Evolutionary conservation across 768 basidiomycete species (phyloP).

Genomic region (Arthromyces matolae): DNA sequence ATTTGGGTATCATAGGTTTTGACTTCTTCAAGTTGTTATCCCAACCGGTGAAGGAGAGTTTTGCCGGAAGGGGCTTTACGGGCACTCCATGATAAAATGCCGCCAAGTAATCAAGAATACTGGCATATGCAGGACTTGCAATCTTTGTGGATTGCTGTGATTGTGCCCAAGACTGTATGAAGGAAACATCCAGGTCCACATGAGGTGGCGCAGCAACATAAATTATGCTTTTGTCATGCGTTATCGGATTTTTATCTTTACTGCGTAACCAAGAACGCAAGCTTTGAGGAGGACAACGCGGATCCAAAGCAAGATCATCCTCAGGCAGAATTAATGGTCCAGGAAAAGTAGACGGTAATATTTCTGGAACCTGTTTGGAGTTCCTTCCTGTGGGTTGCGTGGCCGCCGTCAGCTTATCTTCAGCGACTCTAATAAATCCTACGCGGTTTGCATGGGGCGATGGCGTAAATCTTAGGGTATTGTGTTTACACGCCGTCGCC

Average conservation of each 20-base stretch:
- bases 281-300: constrained; percentile 31
- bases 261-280: constrained; percentile 25
- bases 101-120: constrained; percentile 26
- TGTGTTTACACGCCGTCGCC: constrained; percentile 2
- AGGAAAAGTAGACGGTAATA: constrained; percentile 19
- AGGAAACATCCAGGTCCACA: constrained; percentile 19
- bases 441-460: not conserved
- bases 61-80: constrained; percentile 19
- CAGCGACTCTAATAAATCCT: not conserved
- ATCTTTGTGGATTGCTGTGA: constrained; percentile 5
- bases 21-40: constrained; percentile 12
- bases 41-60: constrained; percentile 26
- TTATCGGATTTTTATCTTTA: constrained; percentile 30
- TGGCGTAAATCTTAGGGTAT: not conserved
- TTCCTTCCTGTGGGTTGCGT: not conserved
- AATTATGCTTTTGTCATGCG: constrained; percentile 21
- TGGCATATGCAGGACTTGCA: constrained; percentile 17
- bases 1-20: constrained; percentile 17
- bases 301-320: constrained; percentile 32
- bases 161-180: constrained; percentile 23
- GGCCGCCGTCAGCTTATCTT: constrained; percentile 6
- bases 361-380: not conserved
- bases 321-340: constrained; percentile 30
- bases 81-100: constrained; percentile 33
- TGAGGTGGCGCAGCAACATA: constrained; percentile 31